Conservation (phyloP, 352 stramenopile species). For the Phytophthora nicotianae region DNA sequence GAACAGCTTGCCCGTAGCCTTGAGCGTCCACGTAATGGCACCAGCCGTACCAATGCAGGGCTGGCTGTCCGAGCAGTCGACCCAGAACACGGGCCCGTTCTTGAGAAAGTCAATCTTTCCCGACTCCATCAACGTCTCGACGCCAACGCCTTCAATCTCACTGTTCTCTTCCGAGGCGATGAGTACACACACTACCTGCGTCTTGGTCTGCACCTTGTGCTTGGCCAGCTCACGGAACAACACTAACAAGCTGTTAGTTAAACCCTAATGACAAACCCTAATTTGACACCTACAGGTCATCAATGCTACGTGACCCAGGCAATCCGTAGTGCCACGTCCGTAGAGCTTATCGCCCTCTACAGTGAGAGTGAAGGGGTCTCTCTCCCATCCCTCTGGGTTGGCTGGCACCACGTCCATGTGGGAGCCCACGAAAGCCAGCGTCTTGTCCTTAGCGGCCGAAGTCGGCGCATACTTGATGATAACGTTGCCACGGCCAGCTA, state of each 20-base stretch:
- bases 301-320: conserved; percentile 92
- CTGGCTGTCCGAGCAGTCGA: conserved; percentile 92
- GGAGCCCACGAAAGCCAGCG: conserved; percentile 87
- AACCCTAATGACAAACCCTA: too few relatives aligned
- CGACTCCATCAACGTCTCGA: conserved; percentile 89
- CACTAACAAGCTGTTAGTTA: too few relatives aligned
- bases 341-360: conserved; percentile 93
- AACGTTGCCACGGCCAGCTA: conserved; percentile 86
- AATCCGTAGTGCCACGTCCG: conserved; percentile 93
- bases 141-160: conserved; percentile 83
- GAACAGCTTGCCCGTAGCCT: conserved; percentile 92
- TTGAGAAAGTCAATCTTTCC: conserved; percentile 93
- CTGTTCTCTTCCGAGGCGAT: conserved; percentile 91
- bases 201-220: conserved; percentile 68
- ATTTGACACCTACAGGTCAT: too few relatives aligned
- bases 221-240: conserved; percentile 80
- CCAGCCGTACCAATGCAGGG: conserved; percentile 92
- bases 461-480: conserved; percentile 89
- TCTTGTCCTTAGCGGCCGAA: conserved; percentile 48
- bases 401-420: conserved; percentile 94
- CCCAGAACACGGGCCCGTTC: conserved; percentile 92
- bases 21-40: conserved; percentile 89
- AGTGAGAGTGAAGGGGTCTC: conserved; percentile 87
- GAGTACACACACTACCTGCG: conserved; percentile 86
- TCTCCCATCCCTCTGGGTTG: conserved; percentile 90